These are phyloP conservation scores for Saitozyma sp. DNA, from an alignment of 768 basidiomycete species.

Conservation along the genomic window DNA sequence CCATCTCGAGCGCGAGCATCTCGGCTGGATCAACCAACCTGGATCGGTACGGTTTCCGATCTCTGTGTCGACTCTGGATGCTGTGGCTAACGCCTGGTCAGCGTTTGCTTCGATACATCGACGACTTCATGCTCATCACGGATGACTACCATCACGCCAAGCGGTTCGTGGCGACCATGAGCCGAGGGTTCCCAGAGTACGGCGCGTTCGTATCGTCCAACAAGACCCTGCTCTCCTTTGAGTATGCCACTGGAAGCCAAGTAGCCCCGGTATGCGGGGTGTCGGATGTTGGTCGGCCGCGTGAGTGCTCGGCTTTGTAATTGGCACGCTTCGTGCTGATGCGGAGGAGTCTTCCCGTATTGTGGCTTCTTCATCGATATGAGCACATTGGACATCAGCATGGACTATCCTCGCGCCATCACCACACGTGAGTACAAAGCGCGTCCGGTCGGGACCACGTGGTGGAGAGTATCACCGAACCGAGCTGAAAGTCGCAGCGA, in stretches of 20 bases:
- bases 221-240: conserved; percentile 88
- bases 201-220: conserved; percentile 86
- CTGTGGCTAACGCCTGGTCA: conserved; percentile 45
- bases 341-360: conserved; percentile 78
- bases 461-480: not conserved
- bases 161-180: conserved; percentile 74
- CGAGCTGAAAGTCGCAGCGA: conserved; percentile 64
- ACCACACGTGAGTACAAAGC: conserved; percentile 58
- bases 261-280: conserved; percentile 23
- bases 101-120: conserved; percentile 82
- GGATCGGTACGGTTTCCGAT: conserved; percentile 61
- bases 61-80: not conserved
- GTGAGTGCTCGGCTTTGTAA: conserved; percentile 22
- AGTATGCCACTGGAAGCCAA: conserved; percentile 23
- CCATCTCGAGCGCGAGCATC: conserved; percentile 70
- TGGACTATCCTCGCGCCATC: conserved; percentile 72
- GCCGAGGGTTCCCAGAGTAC: conserved; percentile 83
- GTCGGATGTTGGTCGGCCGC: conserved; percentile 53
- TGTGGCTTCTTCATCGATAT: conserved; percentile 84
- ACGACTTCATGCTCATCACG: conserved; percentile 90
- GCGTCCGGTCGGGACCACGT: not conserved
- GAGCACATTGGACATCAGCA: conserved; percentile 70
- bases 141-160: conserved; percentile 64
- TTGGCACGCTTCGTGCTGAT: not conserved
- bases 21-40: conserved; percentile 59